A percentile compares a stretch with the other conserved stretches of the same genome.
Evolutionary conservation across 140 eudicot genomes (phyloP).

Genomic region (Erigeron philadelphicus): DNA sequence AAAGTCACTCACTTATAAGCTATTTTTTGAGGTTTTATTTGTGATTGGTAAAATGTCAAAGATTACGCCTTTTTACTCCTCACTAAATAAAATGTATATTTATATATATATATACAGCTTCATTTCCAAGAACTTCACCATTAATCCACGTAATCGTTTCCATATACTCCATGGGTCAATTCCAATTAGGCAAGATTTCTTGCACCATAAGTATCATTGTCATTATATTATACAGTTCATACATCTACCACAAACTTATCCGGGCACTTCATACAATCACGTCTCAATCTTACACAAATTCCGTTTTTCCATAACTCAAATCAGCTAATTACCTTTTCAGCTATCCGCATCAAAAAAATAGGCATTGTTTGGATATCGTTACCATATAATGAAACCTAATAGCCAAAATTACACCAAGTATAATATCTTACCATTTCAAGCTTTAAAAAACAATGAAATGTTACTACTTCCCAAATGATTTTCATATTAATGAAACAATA

Average conservation of each 20-base stretch:
- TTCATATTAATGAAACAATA: too few relatives aligned
- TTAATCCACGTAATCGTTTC: too few relatives aligned
- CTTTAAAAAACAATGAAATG: too few relatives aligned
- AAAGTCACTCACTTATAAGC: not conserved
- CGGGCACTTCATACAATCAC: not conserved
- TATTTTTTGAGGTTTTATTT: not conserved
- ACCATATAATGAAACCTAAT: not conserved
- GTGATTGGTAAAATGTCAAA: constrained; percentile 1
- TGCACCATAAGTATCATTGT: too few relatives aligned
- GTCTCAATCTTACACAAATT: not conserved
- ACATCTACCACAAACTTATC: not conserved
- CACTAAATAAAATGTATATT: not conserved
- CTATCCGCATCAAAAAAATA: not conserved
- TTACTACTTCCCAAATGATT: too few relatives aligned
- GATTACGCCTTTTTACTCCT: constrained; percentile 8
- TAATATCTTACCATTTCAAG: too few relatives aligned
- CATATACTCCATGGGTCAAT: too few relatives aligned
- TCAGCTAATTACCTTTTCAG: not conserved
- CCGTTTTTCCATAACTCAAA: not conserved
- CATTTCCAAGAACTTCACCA: too few relatives aligned
- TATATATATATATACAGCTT: too few relatives aligned
- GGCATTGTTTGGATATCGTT: not conserved
- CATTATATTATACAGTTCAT: too few relatives aligned
- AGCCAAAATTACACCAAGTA: not conserved
- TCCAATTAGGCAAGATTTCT: too few relatives aligned